phyloP scores from a whole-genome alignment of 1,284 basidiomycete genomes.

The Coniferiporia sulphurascens region DNA sequence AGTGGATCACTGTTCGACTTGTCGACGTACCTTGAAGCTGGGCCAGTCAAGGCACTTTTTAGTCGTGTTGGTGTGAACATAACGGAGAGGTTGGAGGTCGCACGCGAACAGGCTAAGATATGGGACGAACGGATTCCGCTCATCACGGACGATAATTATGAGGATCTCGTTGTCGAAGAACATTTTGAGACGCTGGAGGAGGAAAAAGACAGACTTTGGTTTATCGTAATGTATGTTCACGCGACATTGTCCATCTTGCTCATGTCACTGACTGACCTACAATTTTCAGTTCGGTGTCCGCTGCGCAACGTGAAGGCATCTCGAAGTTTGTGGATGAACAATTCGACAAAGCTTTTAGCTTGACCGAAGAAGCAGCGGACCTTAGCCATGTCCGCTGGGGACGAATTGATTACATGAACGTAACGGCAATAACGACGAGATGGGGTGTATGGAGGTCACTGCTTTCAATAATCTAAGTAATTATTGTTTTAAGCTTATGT shows the following conservation, averaged over 20 bases:
- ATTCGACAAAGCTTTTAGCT: constrained; percentile 68
- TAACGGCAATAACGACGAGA: constrained; percentile 73
- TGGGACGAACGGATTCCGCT: constrained; percentile 72
- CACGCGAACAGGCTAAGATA: constrained; percentile 32
- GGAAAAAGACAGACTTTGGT: constrained; percentile 62
- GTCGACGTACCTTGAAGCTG: constrained; percentile 42
- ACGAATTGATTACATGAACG: constrained; percentile 76
- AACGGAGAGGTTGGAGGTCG: constrained; percentile 48
- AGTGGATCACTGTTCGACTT: constrained; percentile 36
- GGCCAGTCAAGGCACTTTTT: constrained; percentile 50
- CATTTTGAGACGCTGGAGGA: constrained; percentile 51
- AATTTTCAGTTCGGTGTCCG: constrained; percentile 50
- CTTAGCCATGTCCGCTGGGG: constrained; percentile 69
- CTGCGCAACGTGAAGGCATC: constrained; percentile 52
- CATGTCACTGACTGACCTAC: constrained; percentile 8
- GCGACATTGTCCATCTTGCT: not conserved
- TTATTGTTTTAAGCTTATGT: too few species aligned
- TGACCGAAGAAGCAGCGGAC: constrained; percentile 53
- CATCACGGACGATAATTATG: constrained; percentile 71
- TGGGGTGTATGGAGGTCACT: constrained; percentile 73
- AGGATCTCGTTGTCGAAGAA: constrained; percentile 64
- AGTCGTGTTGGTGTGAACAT: constrained; percentile 61
- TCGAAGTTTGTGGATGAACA: constrained; percentile 63
- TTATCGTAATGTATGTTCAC: constrained; percentile 59
- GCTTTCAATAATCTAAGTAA: too few species aligned